Evolutionary conservation across 768 basidiomycete species (phyloP).

Genomic region (Cubamyces lactineus): DNA sequence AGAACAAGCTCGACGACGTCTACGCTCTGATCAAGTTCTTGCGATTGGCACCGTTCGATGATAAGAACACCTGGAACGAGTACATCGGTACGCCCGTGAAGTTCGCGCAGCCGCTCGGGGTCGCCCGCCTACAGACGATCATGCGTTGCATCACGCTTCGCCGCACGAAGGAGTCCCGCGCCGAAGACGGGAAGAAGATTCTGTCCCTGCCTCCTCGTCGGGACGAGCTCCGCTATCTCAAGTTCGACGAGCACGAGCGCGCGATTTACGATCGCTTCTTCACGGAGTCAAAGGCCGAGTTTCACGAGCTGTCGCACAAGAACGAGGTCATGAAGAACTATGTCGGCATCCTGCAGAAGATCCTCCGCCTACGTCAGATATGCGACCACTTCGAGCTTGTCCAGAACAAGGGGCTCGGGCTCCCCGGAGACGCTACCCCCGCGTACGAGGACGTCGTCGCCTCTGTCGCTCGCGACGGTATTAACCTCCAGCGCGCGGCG

Average conservation of each 20-base stretch:
- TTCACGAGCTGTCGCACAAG: constrained; percentile 81
- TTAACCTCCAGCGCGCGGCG: constrained; percentile 71
- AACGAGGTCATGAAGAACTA: constrained; percentile 98
- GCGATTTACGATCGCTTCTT: constrained; percentile 89
- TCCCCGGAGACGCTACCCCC: constrained; percentile 47
- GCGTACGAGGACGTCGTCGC: constrained; percentile 82
- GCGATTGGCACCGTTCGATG: constrained; percentile 88
- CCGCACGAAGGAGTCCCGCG: constrained; percentile 90
- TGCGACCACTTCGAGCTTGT: constrained; percentile 96
- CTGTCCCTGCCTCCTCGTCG: constrained; percentile 88
- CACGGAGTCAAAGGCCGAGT: constrained; percentile 88
- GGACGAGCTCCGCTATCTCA: constrained; percentile 84
- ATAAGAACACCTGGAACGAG: constrained; percentile 92
- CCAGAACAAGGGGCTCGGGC: constrained; percentile 58
- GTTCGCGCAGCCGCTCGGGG: constrained; percentile 84
- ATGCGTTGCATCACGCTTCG: constrained; percentile 97
- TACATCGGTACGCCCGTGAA: constrained; percentile 93
- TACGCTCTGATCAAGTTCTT: constrained; percentile 97
- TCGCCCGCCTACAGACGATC: constrained; percentile 92
- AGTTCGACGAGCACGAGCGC: constrained; percentile 82
- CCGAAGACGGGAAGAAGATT: constrained; percentile 80
- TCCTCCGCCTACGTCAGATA: constrained; percentile 94
- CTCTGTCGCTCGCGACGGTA: constrained; percentile 76
- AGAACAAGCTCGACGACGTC: constrained; percentile 98
- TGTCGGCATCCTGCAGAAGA: constrained; percentile 95